Evolutionary conservation across 805 yeast species (phyloP), one percentile per base, ranked within the genome.

Genomic region (Metschnikowia henanensis): DNA sequence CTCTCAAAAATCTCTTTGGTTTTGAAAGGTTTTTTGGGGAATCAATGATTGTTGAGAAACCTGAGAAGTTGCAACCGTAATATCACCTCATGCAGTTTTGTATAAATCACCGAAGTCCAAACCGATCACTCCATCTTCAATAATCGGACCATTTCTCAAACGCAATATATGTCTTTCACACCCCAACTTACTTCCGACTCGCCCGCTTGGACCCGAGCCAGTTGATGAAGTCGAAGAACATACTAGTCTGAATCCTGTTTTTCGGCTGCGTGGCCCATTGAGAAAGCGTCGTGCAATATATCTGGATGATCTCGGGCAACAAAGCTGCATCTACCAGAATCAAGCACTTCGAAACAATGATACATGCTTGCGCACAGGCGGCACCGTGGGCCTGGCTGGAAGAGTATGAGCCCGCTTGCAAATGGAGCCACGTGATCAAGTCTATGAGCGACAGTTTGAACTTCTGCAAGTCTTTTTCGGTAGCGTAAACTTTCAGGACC

Each of bases 171-270:
- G n/a, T n/a, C n/a, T n/a, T n/a, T n/a, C n/a, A n/a, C n/a, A n/a
- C n/a, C n/a, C n/a, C n/a, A n/a, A n/a, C n/a, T n/a, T n/a, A n/a
- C n/a, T n/a, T n/a, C n/a, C n/a, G n/a, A n/a, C n/a, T n/a, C 26
- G 38, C 17, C 25, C 53, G 41, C 40, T 52, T 53, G 13, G 52
- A 42, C 26, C 39, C 74, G 35, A 85, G 59, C 91, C 94, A 91
- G 65, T 89, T 89, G 57, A 86, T 76, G 49, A 88, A 79, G 55
- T 90, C 97, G 51, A 81, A 75, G 59, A 86, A 89, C 56, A 87
- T 59, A 10, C 77, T 68, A 7, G 84, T 70, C 17, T 75, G 74
- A 18, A 78, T 62, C 51, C 76, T 79, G 51, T 77, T 70, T 37
- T 67, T 63, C 15, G 68, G 58, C 47, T 71, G 63, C 17, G 52